Percentiles rank a stretch among this genome's conserved stretches.
phyloP scores from a whole-genome alignment of 164 flowering plant genomes.

The Dillenia turbinata region DNA sequence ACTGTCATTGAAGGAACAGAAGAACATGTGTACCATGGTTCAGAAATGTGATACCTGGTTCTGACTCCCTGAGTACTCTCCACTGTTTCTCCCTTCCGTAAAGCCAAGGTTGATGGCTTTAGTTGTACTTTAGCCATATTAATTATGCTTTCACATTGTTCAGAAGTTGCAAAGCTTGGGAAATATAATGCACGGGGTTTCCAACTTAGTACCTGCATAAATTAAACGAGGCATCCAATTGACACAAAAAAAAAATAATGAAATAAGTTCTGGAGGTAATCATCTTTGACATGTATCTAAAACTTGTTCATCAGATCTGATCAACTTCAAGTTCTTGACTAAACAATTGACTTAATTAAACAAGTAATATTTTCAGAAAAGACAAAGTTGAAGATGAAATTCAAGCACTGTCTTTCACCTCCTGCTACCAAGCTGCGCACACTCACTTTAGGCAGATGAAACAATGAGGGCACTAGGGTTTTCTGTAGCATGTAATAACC shows the following conservation, averaged over 20 bases:
- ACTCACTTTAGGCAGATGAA: no score
- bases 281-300: no score
- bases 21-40: neutral
- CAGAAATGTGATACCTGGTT: slow-evolving; percentile 66
- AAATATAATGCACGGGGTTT: slow-evolving; percentile 77
- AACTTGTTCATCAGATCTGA: no score
- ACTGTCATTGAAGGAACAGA: neutral
- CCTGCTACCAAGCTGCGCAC: no score
- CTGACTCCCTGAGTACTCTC: slow-evolving; percentile 69
- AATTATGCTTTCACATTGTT: slow-evolving; percentile 66
- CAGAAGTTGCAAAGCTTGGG: slow-evolving; percentile 74
- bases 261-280: no score
- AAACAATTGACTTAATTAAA: no score
- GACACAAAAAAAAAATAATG: neutral
- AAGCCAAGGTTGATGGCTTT: slow-evolving; percentile 68
- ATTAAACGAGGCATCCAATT: neutral
- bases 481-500: no score
- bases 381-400: no score
- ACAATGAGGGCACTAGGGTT: no score
- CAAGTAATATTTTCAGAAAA: no score
- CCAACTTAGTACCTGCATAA: slow-evolving; percentile 85
- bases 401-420: no score
- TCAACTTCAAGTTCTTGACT: no score
- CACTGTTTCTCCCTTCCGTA: slow-evolving; percentile 69
- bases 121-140: slow-evolving; percentile 53